phyloP scores from a whole-genome alignment of 202 grass and related monocot genomes.

The Saccharum hybrid region DNA sequence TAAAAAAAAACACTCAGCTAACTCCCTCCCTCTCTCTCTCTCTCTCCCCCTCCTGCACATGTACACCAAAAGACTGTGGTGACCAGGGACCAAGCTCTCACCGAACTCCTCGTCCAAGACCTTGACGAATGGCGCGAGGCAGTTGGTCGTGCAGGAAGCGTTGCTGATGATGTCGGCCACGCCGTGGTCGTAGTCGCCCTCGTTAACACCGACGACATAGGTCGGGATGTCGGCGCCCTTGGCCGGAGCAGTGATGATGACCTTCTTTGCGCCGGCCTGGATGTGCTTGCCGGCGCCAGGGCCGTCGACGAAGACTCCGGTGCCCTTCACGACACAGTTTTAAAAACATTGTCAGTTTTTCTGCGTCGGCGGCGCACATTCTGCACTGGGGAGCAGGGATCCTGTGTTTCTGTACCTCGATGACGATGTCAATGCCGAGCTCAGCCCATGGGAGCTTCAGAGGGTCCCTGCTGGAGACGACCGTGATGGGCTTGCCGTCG shows the following conservation, averaged over 20 bases:
- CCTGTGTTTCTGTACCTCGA: constrained; percentile 61
- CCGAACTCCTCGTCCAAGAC: constrained; percentile 91
- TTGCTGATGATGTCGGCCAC: constrained; percentile 95
- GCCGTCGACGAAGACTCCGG: constrained; percentile 96
- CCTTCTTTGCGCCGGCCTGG: constrained; percentile 97
- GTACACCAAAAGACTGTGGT: neutral
- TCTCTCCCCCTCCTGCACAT: too few relatives aligned
- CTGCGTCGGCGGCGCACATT: neutral
- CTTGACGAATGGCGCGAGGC: constrained; percentile 96
- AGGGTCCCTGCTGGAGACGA: constrained; percentile 87
- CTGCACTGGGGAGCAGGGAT: neutral
- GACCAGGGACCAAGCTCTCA: constrained; percentile 36
- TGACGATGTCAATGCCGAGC: constrained; percentile 93
- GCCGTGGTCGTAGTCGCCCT: constrained; percentile 79
- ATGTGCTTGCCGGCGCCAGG: constrained; percentile 98
- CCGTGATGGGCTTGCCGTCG: constrained; percentile 85
- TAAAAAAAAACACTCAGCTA: neutral
- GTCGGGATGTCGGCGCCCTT: constrained; percentile 99
- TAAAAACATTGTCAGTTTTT: neutral
- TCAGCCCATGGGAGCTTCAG: constrained; percentile 98
- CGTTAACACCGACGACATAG: constrained; percentile 97
- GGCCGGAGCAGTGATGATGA: constrained; percentile 94
- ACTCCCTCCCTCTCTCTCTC: too few relatives aligned
- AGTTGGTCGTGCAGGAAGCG: constrained; percentile 98
- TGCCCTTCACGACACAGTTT: constrained; percentile 57